Evolutionary conservation across 2,329 filamentous ascomycete species (phyloP).

Genomic region (Ilyonectria destructans): DNA sequence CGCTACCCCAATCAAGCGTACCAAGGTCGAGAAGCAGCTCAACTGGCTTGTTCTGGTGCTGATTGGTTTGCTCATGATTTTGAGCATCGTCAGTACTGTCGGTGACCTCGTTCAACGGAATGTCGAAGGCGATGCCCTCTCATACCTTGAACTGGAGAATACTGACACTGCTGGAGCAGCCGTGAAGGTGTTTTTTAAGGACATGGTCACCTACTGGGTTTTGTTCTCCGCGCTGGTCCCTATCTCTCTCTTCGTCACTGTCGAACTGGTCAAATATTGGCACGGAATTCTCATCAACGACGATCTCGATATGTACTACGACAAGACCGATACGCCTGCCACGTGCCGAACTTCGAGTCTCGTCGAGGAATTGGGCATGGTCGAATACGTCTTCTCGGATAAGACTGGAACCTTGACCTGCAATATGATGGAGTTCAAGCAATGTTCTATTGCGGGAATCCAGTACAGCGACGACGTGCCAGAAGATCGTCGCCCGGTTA

Average conservation of each 20-base stretch:
- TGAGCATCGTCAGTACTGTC: slow-evolving; percentile 92
- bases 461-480: slow-evolving; percentile 95
- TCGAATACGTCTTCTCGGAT: slow-evolving; percentile 98
- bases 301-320: slow-evolving; percentile 98
- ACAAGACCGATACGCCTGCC: slow-evolving; percentile 93
- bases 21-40: slow-evolving; percentile 93
- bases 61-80: slow-evolving; percentile 84
- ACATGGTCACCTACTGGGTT: slow-evolving; percentile 99
- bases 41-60: slow-evolving; percentile 95
- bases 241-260: slow-evolving; percentile 97
- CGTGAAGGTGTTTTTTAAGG: slow-evolving; percentile 89
- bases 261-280: slow-evolving; percentile 98
- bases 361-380: slow-evolving; percentile 97
- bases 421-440: slow-evolving; percentile 99
- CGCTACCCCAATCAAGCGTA: slow-evolving; percentile 96
- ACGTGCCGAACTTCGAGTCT: slow-evolving; percentile 96
- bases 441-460: slow-evolving; percentile 92
- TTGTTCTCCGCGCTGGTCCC: slow-evolving; percentile 96
- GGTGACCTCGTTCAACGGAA: slow-evolving; percentile 89
- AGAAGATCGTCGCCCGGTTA: slow-evolving; percentile 87
- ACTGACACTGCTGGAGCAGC: slow-evolving; percentile 70
- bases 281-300: slow-evolving; percentile 98
- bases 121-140: slow-evolving; percentile 73
- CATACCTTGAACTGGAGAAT: slow-evolving; percentile 79
- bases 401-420: slow-evolving; percentile 98